Percentiles rank a stretch among this genome's conserved stretches.
Evolutionary conservation across 495 filamentous ascomycete species (phyloP).

Genomic region (Talaromyces borbonicus): DNA sequence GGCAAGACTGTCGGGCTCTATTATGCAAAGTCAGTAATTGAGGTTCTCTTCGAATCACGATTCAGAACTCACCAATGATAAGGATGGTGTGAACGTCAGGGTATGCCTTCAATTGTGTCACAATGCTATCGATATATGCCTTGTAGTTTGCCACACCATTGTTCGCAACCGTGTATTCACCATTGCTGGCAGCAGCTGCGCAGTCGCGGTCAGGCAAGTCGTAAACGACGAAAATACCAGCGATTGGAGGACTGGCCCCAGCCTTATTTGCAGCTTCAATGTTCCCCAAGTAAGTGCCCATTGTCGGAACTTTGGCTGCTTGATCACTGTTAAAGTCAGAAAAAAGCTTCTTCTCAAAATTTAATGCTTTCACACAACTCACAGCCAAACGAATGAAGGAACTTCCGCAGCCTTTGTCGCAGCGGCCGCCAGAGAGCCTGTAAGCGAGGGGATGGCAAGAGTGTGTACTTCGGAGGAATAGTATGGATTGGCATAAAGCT

Average conservation of each 20-base stretch:
- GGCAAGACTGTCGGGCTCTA: constrained; percentile 69
- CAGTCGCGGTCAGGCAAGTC: constrained; percentile 72
- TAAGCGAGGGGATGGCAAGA: constrained; percentile 41
- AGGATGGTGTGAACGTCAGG: constrained; percentile 24
- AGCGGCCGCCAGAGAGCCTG: constrained; percentile 24
- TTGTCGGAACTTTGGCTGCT: constrained; percentile 48
- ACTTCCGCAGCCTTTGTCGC: constrained; percentile 49
- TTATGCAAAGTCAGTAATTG: too few species aligned
- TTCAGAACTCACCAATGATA: constrained; percentile 47
- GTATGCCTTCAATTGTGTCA: constrained; percentile 14
- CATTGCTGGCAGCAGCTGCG: constrained; percentile 66
- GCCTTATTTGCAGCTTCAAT: constrained; percentile 46
- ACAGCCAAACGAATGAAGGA: constrained; percentile 65
- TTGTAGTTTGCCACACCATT: constrained; percentile 53
- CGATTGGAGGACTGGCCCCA: constrained; percentile 36
- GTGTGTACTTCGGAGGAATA: constrained; percentile 45
- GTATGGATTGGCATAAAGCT: constrained; percentile 48
- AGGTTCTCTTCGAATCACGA: constrained; percentile 8
- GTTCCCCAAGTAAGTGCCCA: constrained; percentile 45
- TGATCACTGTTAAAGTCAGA: constrained; percentile 31
- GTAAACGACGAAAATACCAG: constrained; percentile 59
- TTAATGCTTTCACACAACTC: constrained; percentile 15
- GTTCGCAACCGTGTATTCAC: constrained; percentile 58
- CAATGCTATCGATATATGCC: constrained; percentile 57
- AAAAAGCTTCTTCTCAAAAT: not conserved